Evolutionary conservation across 2,329 filamentous ascomycete genomes (phyloP).

Genomic region (Pleochaeta shiraiana): DNA sequence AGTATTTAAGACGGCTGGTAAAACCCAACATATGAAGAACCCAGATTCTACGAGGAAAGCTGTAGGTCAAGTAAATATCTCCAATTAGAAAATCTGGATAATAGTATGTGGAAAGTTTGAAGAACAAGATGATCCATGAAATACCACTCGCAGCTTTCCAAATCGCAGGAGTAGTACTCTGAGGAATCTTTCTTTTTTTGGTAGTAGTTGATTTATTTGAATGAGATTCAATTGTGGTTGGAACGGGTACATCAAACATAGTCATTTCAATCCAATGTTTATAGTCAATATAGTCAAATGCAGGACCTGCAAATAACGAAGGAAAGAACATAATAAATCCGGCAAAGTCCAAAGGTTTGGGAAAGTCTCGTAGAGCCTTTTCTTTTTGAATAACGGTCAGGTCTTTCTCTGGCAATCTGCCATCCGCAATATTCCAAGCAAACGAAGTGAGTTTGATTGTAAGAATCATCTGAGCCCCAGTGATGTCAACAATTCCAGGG

Average conservation of each 20-base stretch:
- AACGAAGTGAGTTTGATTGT: conserved; percentile 96
- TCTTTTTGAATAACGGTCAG: conserved; percentile 79
- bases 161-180: conserved; percentile 67
- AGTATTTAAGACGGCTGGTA: conserved; percentile 76
- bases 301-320: conserved; percentile 67
- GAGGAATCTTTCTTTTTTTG: conserved; percentile 79
- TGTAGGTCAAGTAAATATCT: conserved; percentile 43
- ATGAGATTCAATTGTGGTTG: conserved; percentile 39
- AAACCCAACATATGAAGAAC: conserved; percentile 68
- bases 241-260: conserved; percentile 71
- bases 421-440: conserved; percentile 96
- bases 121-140: conserved; percentile 57
- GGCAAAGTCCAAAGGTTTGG: conserved; percentile 55
- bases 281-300: conserved; percentile 92
- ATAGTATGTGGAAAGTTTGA: conserved; percentile 50
- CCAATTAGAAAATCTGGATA: conserved; percentile 38
- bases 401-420: conserved; percentile 52
- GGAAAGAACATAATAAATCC: conserved; percentile 96
- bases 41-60: conserved; percentile 52
- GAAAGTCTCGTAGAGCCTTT: conserved; percentile 53
- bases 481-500: conserved; percentile 59
- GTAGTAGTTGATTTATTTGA: conserved; percentile 69
- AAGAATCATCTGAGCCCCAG: conserved; percentile 91
- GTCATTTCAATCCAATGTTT: conserved; percentile 77
- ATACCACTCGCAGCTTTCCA: conserved; percentile 55